Base-by-base conservation (phyloP, 495 filamentous ascomycete species). In the Aspergillus funiculosus region DNA sequence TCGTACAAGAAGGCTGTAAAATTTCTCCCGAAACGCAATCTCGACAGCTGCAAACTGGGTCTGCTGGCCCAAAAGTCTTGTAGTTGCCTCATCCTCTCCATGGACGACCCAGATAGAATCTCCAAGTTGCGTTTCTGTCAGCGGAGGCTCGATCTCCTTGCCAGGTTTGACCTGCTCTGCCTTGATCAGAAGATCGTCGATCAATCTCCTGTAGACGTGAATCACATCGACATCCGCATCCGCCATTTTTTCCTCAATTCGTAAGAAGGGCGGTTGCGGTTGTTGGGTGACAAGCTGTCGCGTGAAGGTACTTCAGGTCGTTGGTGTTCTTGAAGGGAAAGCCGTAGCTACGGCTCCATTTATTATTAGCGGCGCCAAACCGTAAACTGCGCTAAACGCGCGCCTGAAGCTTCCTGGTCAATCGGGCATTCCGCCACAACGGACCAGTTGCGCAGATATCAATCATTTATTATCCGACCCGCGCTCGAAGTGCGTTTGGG, bases 1-100 rank as follows among this genome's bases (percentile, higher is more conserved):
- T 30, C 80, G 70, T 69, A 90, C 87, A 54, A 91, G 71, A 46
- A 85, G 63, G 29, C 72, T 67, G 58, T 88, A 87, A 68, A 94
- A 92, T 43, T 80, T 79, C 52, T 83, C 77, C 46, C 86, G 77
- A 35, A 82, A 86, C 14, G 85, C 87, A 18, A 82, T 87, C 58
- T 94, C 89, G 27, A 90, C 76, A 10, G 82, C 73, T 35, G 84
- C 79, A 57, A 77, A 77, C 29, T 75, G 76, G 10, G 73, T 64
- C 50, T 76, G 72, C 18, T 57, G 62, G 15, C 50, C 61, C 22
- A 66, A 27, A 36, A 59, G 45, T 32, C 59, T 51, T 8, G 55
- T 58, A 6, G 46, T 30, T 4, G 50, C 39, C 9, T 62, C 43
- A 41, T 67, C 48, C 14, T 59, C 54, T 7, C 55, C 56, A 9